A percentile compares a stretch with the other conserved stretches of the same genome.
Conservation (phyloP, 1,284 basidiomycete genomes). For the Takashimella koratensis region DNA sequence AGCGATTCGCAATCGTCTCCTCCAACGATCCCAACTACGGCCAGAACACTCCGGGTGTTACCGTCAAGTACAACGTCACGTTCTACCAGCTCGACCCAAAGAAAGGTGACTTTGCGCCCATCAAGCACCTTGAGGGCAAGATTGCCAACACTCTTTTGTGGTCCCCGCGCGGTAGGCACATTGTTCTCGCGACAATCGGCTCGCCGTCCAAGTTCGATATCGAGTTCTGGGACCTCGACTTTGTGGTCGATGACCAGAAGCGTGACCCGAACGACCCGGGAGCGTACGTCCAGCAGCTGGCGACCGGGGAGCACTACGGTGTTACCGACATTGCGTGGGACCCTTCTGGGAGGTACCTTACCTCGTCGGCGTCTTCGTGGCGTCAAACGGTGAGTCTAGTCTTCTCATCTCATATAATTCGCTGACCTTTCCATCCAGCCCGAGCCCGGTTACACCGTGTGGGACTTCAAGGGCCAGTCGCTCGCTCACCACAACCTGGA, state of each 20-base stretch:
- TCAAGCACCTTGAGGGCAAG: slow-evolving; percentile 77
- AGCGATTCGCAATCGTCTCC: slow-evolving; percentile 93
- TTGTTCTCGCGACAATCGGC: slow-evolving; percentile 92
- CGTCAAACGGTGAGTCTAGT: slow-evolving; percentile 70
- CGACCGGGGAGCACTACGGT: slow-evolving; percentile 91
- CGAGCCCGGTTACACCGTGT: slow-evolving; percentile 93
- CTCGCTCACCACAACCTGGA: slow-evolving; percentile 84
- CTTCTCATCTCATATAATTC: slow-evolving; percentile 7
- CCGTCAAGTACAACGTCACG: slow-evolving; percentile 92
- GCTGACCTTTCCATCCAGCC: slow-evolving; percentile 56
- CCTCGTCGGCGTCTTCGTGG: slow-evolving; percentile 93
- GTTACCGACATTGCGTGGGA: slow-evolving; percentile 99
- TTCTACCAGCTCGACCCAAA: slow-evolving; percentile 97
- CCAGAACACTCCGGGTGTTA: slow-evolving; percentile 80
- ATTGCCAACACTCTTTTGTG: slow-evolving; percentile 95
- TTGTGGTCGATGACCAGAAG: slow-evolving; percentile 68
- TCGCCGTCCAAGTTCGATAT: slow-evolving; percentile 94
- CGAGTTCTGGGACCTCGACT: slow-evolving; percentile 99
- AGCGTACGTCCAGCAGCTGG: slow-evolving; percentile 76
- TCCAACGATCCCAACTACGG: slow-evolving; percentile 91
- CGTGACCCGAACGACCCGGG: slow-evolving; percentile 69
- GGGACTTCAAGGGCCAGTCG: slow-evolving; percentile 97
- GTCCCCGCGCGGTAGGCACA: slow-evolving; percentile 95
- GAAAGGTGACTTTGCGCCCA: slow-evolving; percentile 92
- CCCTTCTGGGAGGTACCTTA: slow-evolving; percentile 89